A percentile compares a stretch with the other conserved stretches of the same genome.
These are phyloP conservation scores for Agaricus sinodeliciosus DNA, from an alignment of 768 basidiomycete species.

Conservation along the genomic window DNA sequence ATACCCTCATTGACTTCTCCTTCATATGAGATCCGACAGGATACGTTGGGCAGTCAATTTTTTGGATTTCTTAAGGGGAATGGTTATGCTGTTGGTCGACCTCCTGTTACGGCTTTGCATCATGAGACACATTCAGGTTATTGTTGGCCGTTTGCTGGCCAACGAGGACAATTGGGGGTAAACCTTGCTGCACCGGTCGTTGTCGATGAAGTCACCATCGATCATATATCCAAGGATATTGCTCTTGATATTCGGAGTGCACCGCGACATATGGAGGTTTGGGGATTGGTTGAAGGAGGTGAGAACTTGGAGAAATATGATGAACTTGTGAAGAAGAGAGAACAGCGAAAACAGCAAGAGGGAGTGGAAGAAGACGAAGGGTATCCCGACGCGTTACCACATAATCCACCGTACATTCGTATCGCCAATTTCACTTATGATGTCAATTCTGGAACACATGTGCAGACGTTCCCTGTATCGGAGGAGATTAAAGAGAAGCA, in stretches of 20 bases:
- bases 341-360: constrained; percentile 20
- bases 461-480: constrained; percentile 78
- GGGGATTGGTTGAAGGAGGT: constrained; percentile 79
- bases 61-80: constrained; percentile 54
- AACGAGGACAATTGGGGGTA: constrained; percentile 78
- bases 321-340: constrained; percentile 45
- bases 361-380: constrained; percentile 27
- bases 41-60: constrained; percentile 39
- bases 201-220: constrained; percentile 76
- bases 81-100: constrained; percentile 61
- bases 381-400: constrained; percentile 45
- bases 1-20: constrained; percentile 79
- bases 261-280: constrained; percentile 84
- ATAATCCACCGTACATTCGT: constrained; percentile 46
- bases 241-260: constrained; percentile 78
- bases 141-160: constrained; percentile 90
- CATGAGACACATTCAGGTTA: constrained; percentile 76
- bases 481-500: constrained; percentile 60
- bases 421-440: constrained; percentile 66
- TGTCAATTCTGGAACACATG: constrained; percentile 46
- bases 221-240: constrained; percentile 81
- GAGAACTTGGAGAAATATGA: constrained; percentile 61
- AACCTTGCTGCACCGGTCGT: constrained; percentile 66
- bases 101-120: constrained; percentile 84
- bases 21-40: constrained; percentile 64